These are phyloP conservation scores for Oenanthe javanica DNA, from an alignment of 140 eudicot genomes.

Conservation along the genomic window DNA sequence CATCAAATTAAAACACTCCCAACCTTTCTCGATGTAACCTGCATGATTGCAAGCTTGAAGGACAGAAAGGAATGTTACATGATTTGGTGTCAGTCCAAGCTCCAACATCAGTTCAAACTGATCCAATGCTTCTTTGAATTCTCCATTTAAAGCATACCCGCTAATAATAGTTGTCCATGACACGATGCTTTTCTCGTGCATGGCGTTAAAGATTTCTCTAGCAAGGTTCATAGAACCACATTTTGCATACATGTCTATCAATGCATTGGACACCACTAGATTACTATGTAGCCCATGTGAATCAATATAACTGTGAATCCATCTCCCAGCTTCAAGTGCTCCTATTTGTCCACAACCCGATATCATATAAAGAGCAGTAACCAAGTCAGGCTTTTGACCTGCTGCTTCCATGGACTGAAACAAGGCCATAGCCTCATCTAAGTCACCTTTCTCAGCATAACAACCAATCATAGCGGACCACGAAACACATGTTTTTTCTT, in stretches of 20 bases:
- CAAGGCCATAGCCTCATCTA: constrained; percentile 46
- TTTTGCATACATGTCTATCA: constrained; percentile 78
- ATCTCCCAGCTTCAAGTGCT: constrained; percentile 69
- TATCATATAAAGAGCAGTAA: constrained; percentile 53
- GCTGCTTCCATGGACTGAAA: constrained; percentile 55
- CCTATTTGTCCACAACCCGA: constrained; percentile 69
- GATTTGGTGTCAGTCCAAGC: constrained; percentile 55
- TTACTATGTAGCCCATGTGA: constrained; percentile 30
- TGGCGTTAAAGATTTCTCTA: constrained; percentile 41
- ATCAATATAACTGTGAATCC: constrained; percentile 42
- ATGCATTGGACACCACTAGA: constrained; percentile 60
- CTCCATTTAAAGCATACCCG: constrained; percentile 65
- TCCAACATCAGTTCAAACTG: constrained; percentile 46
- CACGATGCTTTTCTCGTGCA: constrained; percentile 47
- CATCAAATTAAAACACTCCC: constrained; percentile 51
- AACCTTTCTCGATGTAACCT: constrained; percentile 53
- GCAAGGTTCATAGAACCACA: constrained; percentile 66
- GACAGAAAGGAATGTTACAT: constrained; percentile 59
- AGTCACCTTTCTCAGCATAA: constrained; percentile 66
- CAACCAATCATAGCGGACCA: constrained; percentile 88
- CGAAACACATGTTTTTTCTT: constrained; percentile 55
- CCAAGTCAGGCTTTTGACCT: constrained; percentile 69
- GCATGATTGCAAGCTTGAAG: constrained; percentile 90
- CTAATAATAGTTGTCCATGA: constrained; percentile 70
- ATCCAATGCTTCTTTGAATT: constrained; percentile 41